Evolutionary conservation across 2,329 filamentous ascomycete genomes (phyloP), one percentile per base, ranked within the genome.

Genomic region (Purpureocillium lavendulum): DNA sequence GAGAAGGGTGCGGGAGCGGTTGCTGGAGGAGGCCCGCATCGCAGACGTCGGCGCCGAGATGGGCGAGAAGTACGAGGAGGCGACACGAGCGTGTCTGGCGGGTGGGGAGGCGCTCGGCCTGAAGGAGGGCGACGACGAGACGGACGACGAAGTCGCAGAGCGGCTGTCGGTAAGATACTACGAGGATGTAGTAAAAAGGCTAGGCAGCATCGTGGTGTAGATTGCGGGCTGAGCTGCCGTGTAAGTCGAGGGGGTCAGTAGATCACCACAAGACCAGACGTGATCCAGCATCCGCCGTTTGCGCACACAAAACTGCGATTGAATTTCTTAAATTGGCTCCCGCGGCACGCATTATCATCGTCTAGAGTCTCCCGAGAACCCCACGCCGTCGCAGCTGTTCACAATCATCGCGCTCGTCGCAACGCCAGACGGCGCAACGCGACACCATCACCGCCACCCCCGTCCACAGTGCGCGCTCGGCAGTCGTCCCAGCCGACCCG

Each of bases 161-260:
- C 56, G 50, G 32, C 45, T 70, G 28, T 66, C 61, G 4, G 57
- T 61, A 51, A 53, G 45, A 3, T 66, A 67, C 33, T 65, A 67
- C 42, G 63, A 69, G 36, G 53, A 66, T 2, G 66, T 71, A 7
- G 67, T 70, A 16, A 67, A 66, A 48, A 59, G 49, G 33, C 48
- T 71, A 15, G 62, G 58, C 2, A 52, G 55, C 2, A 50, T 67
- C 16, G 48, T 56, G 6, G 56, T 67, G 4, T 67, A 39, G 7
- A 15, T 14, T 24, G 29, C n/a, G 21, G 10, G 21, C 21, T n/a
- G 21, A 26, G 21, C n/a, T 30, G 5, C 29, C 29, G 29, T 30
- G 7, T 30, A 12, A 26, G 21, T n/a, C n/a, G n/a, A n/a, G n/a
- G n/a, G n/a, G n/a, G n/a, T n/a, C n/a, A n/a, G n/a, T n/a, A n/a